Evolutionary conservation across 371 early-diverging fungal genomes (phyloP).

Genomic region (Rhizopus delemar): DNA sequence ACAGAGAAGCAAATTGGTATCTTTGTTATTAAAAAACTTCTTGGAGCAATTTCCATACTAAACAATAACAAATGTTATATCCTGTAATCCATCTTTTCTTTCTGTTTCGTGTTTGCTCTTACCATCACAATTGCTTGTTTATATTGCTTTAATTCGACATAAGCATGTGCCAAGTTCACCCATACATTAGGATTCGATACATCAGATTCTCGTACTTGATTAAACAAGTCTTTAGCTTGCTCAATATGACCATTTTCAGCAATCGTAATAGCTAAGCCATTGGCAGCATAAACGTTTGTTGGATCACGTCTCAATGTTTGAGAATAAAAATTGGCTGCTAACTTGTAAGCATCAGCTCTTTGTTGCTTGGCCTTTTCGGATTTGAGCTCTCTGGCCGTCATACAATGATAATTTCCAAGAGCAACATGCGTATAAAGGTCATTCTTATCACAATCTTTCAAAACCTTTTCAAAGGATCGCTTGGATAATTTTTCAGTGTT

Average conservation of each 20-base stretch:
- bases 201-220: slow-evolving; percentile 67
- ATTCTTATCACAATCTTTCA: slow-evolving; percentile 76
- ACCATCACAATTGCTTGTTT: slow-evolving; percentile 70
- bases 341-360: slow-evolving; percentile 61
- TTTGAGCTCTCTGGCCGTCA: slow-evolving; percentile 58
- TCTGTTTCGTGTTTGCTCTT: slow-evolving; percentile 7
- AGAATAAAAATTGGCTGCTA: slow-evolving; percentile 81
- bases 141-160: slow-evolving; percentile 72
- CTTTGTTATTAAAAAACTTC: slow-evolving; percentile 57
- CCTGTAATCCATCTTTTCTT: neutral
- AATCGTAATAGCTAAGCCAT: slow-evolving; percentile 77
- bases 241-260: slow-evolving; percentile 71
- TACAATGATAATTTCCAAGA: slow-evolving; percentile 81
- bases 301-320: slow-evolving; percentile 77
- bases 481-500: slow-evolving; percentile 65
- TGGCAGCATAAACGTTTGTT: slow-evolving; percentile 73
- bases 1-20: slow-evolving; percentile 64
- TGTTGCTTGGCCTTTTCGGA: slow-evolving; percentile 33
- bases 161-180: slow-evolving; percentile 80
- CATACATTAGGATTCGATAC: slow-evolving; percentile 60
- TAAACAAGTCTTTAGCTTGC: slow-evolving; percentile 78
- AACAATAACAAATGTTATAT: neutral
- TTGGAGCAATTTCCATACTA: slow-evolving; percentile 70
- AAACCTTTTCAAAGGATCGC: slow-evolving; percentile 74
- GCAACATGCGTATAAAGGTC: slow-evolving; percentile 80